These are phyloP conservation scores for Athelia sp. DNA, from an alignment of 1,284 basidiomycete genomes.

Conservation along the genomic window DNA sequence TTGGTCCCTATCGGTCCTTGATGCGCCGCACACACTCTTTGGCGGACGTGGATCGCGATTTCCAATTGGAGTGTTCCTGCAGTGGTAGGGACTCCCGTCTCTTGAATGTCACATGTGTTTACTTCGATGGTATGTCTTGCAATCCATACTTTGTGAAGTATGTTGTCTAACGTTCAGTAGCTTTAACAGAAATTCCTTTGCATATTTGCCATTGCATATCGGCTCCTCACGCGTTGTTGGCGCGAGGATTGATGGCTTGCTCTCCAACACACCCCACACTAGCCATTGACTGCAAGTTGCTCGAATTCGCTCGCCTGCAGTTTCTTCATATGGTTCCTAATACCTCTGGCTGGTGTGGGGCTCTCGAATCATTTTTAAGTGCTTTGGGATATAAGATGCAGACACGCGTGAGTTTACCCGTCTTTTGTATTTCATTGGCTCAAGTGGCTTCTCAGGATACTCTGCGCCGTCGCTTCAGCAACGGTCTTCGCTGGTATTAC, in stretches of 20 bases:
- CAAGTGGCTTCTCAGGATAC: conserved; percentile 10
- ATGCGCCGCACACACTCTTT: too few relatives aligned
- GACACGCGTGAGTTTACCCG: conserved; percentile 5
- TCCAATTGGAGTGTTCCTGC: too few relatives aligned
- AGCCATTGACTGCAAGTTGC: conserved; percentile 17
- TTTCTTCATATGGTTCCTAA: conserved; percentile 19
- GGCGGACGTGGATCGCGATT: too few relatives aligned
- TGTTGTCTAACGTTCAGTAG: background rate
- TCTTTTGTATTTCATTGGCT: background rate
- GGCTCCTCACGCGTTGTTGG: conserved; percentile 15
- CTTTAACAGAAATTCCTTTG: background rate
- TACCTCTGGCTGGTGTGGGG: conserved; percentile 15
- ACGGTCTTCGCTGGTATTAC: conserved; percentile 11
- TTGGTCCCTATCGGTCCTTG: too few relatives aligned
- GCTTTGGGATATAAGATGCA: conserved; percentile 10
- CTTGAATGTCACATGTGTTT: background rate
- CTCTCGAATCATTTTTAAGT: conserved; percentile 14
- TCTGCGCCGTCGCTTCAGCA: conserved; percentile 10
- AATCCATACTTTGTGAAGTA: too few relatives aligned
- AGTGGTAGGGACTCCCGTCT: too few relatives aligned
- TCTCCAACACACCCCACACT: conserved; percentile 16
- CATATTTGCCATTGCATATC: conserved; percentile 15
- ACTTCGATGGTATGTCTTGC: background rate
- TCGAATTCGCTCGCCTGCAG: conserved; percentile 15
- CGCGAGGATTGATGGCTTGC: conserved; percentile 16